These are phyloP conservation scores for Lachancea kluyveri DNA, from an alignment of 805 yeast genomes.

Conservation along the genomic window DNA sequence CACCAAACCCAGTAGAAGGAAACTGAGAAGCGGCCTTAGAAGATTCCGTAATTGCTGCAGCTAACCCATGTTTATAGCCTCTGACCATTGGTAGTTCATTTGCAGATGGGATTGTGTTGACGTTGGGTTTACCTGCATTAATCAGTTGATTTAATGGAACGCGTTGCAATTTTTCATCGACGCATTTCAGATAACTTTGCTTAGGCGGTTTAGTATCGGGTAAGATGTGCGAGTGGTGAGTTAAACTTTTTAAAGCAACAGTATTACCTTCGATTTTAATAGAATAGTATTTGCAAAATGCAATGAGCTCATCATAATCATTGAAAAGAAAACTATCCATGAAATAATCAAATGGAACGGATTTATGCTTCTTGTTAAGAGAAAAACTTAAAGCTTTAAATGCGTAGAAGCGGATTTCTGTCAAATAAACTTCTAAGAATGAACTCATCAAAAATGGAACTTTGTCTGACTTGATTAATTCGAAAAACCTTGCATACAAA, in stretches of 20 bases:
- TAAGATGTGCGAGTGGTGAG: slow-evolving; percentile 31
- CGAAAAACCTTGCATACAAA: slow-evolving; percentile 59
- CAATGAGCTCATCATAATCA: slow-evolving; percentile 41
- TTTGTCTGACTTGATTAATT: slow-evolving; percentile 40
- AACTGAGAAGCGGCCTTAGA: too few species aligned
- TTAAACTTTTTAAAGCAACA: slow-evolving; percentile 40
- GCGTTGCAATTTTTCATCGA: slow-evolving; percentile 36
- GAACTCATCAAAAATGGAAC: slow-evolving; percentile 69
- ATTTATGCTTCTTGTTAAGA: slow-evolving; percentile 64
- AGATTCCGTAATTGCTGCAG: too few species aligned
- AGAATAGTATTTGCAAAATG: slow-evolving; percentile 60
- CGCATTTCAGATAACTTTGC: slow-evolving; percentile 40
- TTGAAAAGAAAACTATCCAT: slow-evolving; percentile 60
- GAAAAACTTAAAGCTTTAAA: slow-evolving; percentile 59
- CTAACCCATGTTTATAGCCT: too few species aligned
- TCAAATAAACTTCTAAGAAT: slow-evolving; percentile 71
- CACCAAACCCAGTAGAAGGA: too few species aligned
- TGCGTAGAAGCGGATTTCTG: slow-evolving; percentile 71
- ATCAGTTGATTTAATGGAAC: slow-evolving; percentile 32
- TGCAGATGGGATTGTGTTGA: slow-evolving; percentile 10
- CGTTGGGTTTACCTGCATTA: slow-evolving; percentile 32
- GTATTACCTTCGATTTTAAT: slow-evolving; percentile 39
- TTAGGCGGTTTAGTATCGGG: slow-evolving; percentile 37
- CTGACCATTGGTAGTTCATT: too few species aligned
- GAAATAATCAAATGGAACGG: slow-evolving; percentile 47